Evolutionary conservation across 2,329 filamentous ascomycete genomes (phyloP), one percentile per base, ranked within the genome.

Genomic region (Epichloe glyceriae): DNA sequence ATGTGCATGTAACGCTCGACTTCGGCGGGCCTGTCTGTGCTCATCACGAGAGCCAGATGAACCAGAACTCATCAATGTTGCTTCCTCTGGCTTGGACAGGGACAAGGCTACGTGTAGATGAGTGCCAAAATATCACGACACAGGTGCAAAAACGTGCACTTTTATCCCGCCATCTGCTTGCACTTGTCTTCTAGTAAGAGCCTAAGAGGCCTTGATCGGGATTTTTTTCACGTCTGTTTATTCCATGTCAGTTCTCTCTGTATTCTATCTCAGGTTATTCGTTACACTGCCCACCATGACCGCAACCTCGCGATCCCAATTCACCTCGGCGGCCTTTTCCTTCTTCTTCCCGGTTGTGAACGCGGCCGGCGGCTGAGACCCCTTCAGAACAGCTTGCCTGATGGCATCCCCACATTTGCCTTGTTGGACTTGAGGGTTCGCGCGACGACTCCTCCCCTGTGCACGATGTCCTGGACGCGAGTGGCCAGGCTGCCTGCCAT

Each of bases 201-300:
- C 8, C 8, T 8, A 30, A 30, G 26, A 10, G 26, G 26, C 8
- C 26, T 30, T 30, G 26, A 30, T 10, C 3, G 26, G 26, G 26
- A 30, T 10, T 22, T 6, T 11, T 17, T 42, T 19, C 19, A 20
- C 12, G 5, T 42, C 19, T 12, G 40, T 19, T 10, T 12, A 12
- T 42, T 22, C 10, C 35, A 38, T 38, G 14, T n/a, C 35, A 38
- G 35, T 11, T n/a, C 35, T 1, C 35, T 8, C 26, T 26, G 26
- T 38, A 14, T 3, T 15, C 33, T 43, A 67, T 11, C 73, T 70
- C 4, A 80, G 59, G 52, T 75, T 75, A 46, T 76, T 78, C 39
- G 89, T 74, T 5, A 96, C 81, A 59, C 87, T 87, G 49, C 86
- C 85, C 41, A 95, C 86, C 91, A 97, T 96, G 46, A 97, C 90